Percentiles rank a stretch among this genome's conserved stretches.
phyloP scores from a whole-genome alignment of 331 rosid species.

The Saraca asoca region DNA sequence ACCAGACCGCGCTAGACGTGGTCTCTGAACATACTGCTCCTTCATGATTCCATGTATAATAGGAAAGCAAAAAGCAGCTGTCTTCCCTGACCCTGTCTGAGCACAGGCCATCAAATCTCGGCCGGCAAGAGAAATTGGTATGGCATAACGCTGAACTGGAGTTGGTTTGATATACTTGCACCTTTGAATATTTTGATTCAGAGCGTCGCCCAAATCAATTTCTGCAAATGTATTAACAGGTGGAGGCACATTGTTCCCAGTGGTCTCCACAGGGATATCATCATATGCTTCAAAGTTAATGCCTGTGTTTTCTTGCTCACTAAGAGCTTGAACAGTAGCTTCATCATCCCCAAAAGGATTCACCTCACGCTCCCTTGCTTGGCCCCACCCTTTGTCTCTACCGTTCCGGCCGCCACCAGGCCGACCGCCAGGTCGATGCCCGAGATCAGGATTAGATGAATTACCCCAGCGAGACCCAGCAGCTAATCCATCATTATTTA shows the following conservation, averaged over 20 bases:
- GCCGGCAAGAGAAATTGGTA: slow-evolving; percentile 69
- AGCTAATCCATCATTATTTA: slow-evolving; percentile 43
- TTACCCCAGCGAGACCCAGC: slow-evolving; percentile 48
- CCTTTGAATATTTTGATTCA: slow-evolving; percentile 67
- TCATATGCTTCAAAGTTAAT: slow-evolving; percentile 92
- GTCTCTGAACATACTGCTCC: slow-evolving; percentile 61
- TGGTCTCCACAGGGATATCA: slow-evolving; percentile 84
- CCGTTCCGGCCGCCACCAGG: slow-evolving; percentile 53
- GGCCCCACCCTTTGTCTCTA: slow-evolving; percentile 56
- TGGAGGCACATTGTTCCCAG: slow-evolving; percentile 73
- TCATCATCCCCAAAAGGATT: slow-evolving; percentile 72
- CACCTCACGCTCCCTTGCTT: slow-evolving; percentile 66
- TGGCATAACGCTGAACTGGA: slow-evolving; percentile 86
- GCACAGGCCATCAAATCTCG: slow-evolving; percentile 93
- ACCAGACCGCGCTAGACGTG: slow-evolving; percentile 67
- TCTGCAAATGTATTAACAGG: slow-evolving; percentile 79
- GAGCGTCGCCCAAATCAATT: slow-evolving; percentile 74
- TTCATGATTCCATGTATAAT: slow-evolving; percentile 76
- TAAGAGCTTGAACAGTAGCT: slow-evolving; percentile 29
- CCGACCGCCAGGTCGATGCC: slow-evolving; percentile 42
- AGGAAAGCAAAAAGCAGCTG: slow-evolving; percentile 90
- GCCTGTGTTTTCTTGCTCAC: slow-evolving; percentile 61
- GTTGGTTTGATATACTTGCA: slow-evolving; percentile 92
- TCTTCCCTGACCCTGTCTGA: slow-evolving; percentile 91
- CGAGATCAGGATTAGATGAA: slow-evolving; percentile 46